phyloP scores from a whole-genome alignment of 116 monocot species.

The Papilionanthe hybrid region DNA sequence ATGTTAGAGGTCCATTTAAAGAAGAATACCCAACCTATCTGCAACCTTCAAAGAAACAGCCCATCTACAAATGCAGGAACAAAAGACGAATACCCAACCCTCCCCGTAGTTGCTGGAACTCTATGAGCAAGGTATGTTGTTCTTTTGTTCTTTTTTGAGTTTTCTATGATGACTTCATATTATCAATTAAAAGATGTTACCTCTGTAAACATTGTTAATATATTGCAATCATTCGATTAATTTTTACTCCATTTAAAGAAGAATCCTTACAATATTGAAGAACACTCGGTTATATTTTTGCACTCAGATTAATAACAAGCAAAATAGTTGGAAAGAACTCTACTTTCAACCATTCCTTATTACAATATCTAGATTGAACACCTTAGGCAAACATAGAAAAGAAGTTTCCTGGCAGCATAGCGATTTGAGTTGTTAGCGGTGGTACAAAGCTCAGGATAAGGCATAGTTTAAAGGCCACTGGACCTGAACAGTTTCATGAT shows the following conservation, averaged over 20 bases:
- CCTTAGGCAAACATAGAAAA: not conserved
- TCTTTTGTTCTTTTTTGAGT: not conserved
- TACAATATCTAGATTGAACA: not conserved
- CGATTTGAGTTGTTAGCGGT: not conserved
- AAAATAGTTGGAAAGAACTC: not conserved
- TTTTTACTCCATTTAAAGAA: not conserved
- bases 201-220: not conserved
- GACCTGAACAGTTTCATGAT: conserved; percentile 12
- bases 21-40: too few species aligned
- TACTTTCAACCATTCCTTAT: not conserved
- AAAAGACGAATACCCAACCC: not conserved
- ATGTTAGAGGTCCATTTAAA: too few species aligned
- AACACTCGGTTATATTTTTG: not conserved
- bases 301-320: not conserved
- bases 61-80: not conserved
- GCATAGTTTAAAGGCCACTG: not conserved
- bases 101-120: not conserved
- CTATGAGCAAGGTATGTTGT: not conserved
- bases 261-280: not conserved
- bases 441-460: not conserved
- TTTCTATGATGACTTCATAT: not conserved
- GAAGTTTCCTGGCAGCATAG: not conserved
- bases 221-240: not conserved
- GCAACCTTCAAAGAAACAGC: not conserved
- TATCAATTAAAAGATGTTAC: not conserved